Base-by-base conservation (phyloP, 2,329 filamentous ascomycete genomes). In the Hortaea werneckii region DNA sequence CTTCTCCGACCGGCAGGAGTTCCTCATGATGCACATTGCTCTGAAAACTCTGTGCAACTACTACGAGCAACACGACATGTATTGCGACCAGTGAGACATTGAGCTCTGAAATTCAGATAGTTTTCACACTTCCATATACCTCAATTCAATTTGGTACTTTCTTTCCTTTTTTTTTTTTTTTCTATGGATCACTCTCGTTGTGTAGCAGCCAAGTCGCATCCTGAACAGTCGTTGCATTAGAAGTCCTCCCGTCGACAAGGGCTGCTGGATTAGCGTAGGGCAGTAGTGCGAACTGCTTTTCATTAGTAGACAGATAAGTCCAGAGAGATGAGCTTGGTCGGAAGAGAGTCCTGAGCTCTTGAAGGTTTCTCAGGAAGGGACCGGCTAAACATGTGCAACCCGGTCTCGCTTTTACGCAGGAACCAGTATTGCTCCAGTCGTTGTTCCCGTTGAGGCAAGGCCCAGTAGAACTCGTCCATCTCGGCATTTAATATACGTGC, bases 201-300 rank as follows among this genome's bases (percentile, higher is more conserved):
- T 75, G 74, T 10, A 82, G 58, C 40, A 77, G 75, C 76, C 77
- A 82, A 0, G 79, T 80, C 5, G 79, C 78, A 60, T 83, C 79
- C 57, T 82, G 79, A 4, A 82, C 78, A 2, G 70, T 69, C 3
- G 40, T 50, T 1, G 48, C 44, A 39, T 51, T 42, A 29, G 42
- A 47, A 6, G 41, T 32, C 10, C 4, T 11, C 10, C 41, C 41
- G 28, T 7, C 32, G 4, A 37, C 34, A 11, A 32, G 30, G n/a
- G 30, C 75, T 44, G 72, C 32, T 9, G 4, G 32, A 35, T 35
- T 35, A 9, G 32, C 32, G n/a, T 35, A 35, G n/a, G 32, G 32
- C 32, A 35, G n/a, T 35, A n/a, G 32, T 35, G 32, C 32, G n/a
- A 35, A 35, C n/a, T 35, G 32, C n/a, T 71, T 60, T 13, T 73